Base-by-base conservation (phyloP, 768 basidiomycete genomes). In the Hemileccinum impolitum region DNA sequence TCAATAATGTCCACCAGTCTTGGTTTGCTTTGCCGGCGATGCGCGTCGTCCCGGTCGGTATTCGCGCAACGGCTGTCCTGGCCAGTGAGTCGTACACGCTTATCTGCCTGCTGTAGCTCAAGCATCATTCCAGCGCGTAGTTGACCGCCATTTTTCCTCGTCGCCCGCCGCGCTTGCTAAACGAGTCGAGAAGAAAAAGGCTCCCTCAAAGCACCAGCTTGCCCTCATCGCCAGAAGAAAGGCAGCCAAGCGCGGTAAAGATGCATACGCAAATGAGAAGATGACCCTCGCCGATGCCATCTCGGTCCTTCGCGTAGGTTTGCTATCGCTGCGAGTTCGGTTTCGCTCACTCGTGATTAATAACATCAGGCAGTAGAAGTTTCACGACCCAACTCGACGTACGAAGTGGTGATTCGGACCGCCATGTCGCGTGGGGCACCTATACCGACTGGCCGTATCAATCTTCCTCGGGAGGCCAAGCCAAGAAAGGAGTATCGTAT, bases 401-500 rank as follows among this genome's bases (percentile, higher is more conserved):
- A 89, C 62, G 90, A 92, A 57, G 71, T 97, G 18, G 81, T 81
- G 41, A 73, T 97, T 51, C 85, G 87, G 58, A 92, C 92, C 1
- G 81, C 82, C 52, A 78, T 87, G 68, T 78, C 82, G 48, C 84
- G 84, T 63, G 89, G 90, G 57, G 74, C 85, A 38, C 79, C 89
- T 23, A 84, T 95, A 15, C 89, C 95, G 9, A 90, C 91, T 64
- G 96, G 96, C 3, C 87, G 93, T 54, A 83, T 94, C 43, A 85
- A 79, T 56, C 78, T 97, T 41, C 92, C 94, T 0, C 74, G 83
- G 41, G 90, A 94, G 59, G 80, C 87, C 34, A 90, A 90, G 60
- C 67, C 80, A 23, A 82, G 80, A 58, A 62, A 74, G 30, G 79
- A 84, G 58, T 87, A 90, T 52, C 83, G 79, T 47, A 84, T 98